These are phyloP conservation scores for Purpureocillium takamizusanense DNA, from an alignment of 2,329 filamentous ascomycete species.

Conservation along the genomic window DNA sequence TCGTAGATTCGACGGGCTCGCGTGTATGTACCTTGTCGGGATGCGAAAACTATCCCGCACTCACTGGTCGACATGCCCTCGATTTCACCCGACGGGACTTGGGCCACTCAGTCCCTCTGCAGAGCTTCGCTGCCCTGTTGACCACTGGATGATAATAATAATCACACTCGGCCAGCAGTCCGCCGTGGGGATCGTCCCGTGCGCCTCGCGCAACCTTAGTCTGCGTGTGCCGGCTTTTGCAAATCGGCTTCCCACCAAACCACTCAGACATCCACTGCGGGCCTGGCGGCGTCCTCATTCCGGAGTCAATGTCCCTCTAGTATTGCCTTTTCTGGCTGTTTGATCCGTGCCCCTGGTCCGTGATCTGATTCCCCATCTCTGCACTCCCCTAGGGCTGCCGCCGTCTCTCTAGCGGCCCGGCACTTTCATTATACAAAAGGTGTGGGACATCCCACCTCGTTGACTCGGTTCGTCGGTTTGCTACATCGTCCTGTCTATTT, in stretches of 20 bases:
- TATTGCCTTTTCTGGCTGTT: constrained; percentile 29
- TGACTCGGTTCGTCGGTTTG: not conserved
- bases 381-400: constrained; percentile 5
- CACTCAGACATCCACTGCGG: not conserved
- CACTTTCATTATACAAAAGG: constrained; percentile 21
- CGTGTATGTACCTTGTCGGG: no score
- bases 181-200: constrained; percentile 1
- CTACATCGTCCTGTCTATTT: not conserved
- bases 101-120: no score
- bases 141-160: not conserved
- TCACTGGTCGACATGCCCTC: no score
- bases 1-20: no score
- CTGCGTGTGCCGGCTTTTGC: not conserved
- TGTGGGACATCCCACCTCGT: constrained; percentile 6
- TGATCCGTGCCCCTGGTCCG: constrained; percentile 25
- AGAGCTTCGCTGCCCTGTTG: no score
- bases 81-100: no score
- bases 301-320: constrained; percentile 20
- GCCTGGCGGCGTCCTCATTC: constrained; percentile 5
- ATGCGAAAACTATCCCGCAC: no score
- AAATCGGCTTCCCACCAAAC: not conserved
- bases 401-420: constrained; percentile 12
- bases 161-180: no score
- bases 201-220: constrained; percentile 1
- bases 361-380: constrained; percentile 13